These are phyloP conservation scores for Ceratocystis eucalypticola DNA, from an alignment of 2,329 filamentous ascomycete genomes.

Conservation along the genomic window DNA sequence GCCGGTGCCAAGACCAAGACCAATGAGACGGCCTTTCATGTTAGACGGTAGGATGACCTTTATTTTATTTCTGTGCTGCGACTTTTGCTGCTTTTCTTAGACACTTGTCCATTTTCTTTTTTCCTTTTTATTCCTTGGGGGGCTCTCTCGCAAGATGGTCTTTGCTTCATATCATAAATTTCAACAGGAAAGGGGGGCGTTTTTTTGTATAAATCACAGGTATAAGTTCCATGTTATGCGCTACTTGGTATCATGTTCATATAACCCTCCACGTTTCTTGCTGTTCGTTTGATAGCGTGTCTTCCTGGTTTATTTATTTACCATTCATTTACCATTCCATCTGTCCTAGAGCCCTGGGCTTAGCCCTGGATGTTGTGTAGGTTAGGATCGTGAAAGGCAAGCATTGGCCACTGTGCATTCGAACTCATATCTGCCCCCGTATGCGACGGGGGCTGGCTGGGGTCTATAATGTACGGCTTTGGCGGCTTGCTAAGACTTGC, in stretches of 20 bases:
- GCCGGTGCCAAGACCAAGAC: too few species aligned
- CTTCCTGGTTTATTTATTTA: too few species aligned
- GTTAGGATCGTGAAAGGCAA: conserved; percentile 5
- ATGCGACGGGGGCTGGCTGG: neutral
- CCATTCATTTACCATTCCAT: too few species aligned
- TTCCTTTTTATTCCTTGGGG: neutral
- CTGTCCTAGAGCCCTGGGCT: neutral
- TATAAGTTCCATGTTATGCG: neutral
- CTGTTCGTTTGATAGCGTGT: too few species aligned
- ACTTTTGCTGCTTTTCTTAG: neutral
- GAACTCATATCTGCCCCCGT: neutral
- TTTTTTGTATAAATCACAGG: neutral
- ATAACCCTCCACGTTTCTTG: neutral
- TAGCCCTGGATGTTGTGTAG: neutral
- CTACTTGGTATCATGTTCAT: neutral
- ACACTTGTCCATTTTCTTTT: neutral
- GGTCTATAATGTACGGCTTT: neutral
- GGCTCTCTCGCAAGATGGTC: neutral
- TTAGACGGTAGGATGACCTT: neutral
- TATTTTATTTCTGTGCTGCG: neutral
- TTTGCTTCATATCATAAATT: neutral
- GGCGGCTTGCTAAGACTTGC: neutral
- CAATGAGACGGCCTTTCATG: neutral
- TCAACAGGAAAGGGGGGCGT: neutral
- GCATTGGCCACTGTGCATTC: conserved; percentile 5